These are phyloP conservation scores for Hanseniaspora clermontiae DNA, from an alignment of 805 yeast species.

Conservation along the genomic window DNA sequence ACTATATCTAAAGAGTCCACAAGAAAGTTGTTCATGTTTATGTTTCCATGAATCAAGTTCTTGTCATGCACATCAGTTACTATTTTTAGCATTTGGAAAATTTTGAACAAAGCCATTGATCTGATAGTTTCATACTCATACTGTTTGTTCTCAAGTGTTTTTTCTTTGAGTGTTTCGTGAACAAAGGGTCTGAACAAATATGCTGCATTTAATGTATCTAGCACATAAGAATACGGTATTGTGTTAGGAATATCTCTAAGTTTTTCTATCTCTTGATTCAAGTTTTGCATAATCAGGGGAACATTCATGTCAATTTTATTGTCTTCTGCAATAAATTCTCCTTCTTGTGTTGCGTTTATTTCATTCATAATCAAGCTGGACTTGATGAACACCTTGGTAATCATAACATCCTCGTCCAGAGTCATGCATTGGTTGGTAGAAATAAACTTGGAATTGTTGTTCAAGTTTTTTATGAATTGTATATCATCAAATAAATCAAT, in stretches of 20 bases:
- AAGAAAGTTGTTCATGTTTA: slow-evolving; percentile 78
- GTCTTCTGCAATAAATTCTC: slow-evolving; percentile 17
- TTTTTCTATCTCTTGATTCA: slow-evolving; percentile 26
- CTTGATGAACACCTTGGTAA: slow-evolving; percentile 73
- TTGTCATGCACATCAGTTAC: slow-evolving; percentile 50
- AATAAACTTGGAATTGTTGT: slow-evolving; percentile 22
- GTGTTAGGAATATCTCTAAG: slow-evolving; percentile 47
- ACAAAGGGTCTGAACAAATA: slow-evolving; percentile 75
- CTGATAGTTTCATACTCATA: slow-evolving; percentile 64
- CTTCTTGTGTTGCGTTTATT: background rate
- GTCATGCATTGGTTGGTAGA: slow-evolving; percentile 62
- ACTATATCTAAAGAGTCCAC: slow-evolving; percentile 86
- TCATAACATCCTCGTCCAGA: slow-evolving; percentile 56
- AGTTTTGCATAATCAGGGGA: slow-evolving; percentile 23
- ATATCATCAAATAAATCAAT: slow-evolving; percentile 64
- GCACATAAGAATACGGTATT: slow-evolving; percentile 55
- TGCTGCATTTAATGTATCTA: slow-evolving; percentile 87
- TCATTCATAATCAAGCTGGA: slow-evolving; percentile 30
- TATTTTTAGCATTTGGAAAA: slow-evolving; percentile 62
- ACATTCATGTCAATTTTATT: slow-evolving; percentile 15
- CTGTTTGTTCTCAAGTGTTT: slow-evolving; percentile 26
- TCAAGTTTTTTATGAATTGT: slow-evolving; percentile 63
- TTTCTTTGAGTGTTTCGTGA: slow-evolving; percentile 70
- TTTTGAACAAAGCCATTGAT: slow-evolving; percentile 58
- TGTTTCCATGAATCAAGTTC: slow-evolving; percentile 72